Conservation (phyloP, 1,284 basidiomycete species). For the Xerocomus nothofagi region DNA sequence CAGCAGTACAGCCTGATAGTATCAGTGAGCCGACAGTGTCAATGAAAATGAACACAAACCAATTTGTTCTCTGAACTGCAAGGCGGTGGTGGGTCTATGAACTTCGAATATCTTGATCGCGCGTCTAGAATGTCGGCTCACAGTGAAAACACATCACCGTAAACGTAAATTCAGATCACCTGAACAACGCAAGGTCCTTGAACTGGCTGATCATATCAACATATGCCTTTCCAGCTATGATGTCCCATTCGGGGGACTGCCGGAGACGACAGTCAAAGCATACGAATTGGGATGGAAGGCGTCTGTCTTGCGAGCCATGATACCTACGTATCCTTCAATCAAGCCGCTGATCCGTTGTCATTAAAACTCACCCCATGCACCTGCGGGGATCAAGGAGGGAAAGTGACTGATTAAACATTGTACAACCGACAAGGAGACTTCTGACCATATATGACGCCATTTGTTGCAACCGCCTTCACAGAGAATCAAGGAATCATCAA, state of each 20-base stretch:
- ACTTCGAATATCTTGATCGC: constrained; percentile 71
- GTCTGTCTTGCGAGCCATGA: constrained; percentile 55
- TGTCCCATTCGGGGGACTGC: constrained; percentile 63
- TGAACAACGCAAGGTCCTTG: constrained; percentile 66
- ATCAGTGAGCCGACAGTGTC: constrained; percentile 8
- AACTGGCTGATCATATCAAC: constrained; percentile 61
- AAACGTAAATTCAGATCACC: constrained; percentile 40
- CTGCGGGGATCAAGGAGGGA: constrained; percentile 38
- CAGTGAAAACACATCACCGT: neutral
- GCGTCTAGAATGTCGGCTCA: constrained; percentile 48
- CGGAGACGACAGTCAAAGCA: constrained; percentile 73
- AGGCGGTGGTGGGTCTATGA: constrained; percentile 45
- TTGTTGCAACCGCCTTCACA: constrained; percentile 68
- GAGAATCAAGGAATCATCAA: constrained; percentile 52
- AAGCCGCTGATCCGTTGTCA: neutral
- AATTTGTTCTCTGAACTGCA: constrained; percentile 58
- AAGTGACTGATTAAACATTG: constrained; percentile 2
- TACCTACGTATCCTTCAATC: constrained; percentile 44
- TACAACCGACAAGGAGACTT: constrained; percentile 3
- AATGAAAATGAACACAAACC: constrained; percentile 42
- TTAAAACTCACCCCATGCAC: constrained; percentile 70
- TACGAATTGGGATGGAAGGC: constrained; percentile 56
- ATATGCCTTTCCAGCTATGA: constrained; percentile 59
- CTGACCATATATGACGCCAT: constrained; percentile 77
- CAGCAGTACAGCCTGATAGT: constrained; percentile 51